Conservation (phyloP, 192 early-diverging fungal genomes). For the Dissophora ornata region DNA sequence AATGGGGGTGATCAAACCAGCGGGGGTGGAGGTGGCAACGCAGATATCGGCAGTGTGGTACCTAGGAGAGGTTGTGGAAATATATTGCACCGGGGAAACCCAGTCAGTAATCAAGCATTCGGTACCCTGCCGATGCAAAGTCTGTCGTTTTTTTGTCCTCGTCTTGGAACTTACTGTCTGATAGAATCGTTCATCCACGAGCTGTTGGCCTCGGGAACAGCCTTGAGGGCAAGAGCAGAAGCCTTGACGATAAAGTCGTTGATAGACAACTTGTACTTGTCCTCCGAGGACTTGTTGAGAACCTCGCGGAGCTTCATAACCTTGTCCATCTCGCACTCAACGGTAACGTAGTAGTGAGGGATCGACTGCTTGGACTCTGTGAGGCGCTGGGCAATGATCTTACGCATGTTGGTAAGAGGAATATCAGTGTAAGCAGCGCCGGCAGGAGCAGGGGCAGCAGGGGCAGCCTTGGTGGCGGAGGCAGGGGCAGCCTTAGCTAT, state of each 20-base stretch:
- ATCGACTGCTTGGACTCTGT: slow-evolving; percentile 79
- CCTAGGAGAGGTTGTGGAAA: slow-evolving; percentile 58
- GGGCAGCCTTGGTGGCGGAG: slow-evolving; percentile 54
- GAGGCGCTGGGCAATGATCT: slow-evolving; percentile 81
- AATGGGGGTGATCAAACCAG: slow-evolving; percentile 97
- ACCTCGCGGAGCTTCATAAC: slow-evolving; percentile 86
- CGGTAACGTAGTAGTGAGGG: slow-evolving; percentile 88
- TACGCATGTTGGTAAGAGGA: slow-evolving; percentile 81
- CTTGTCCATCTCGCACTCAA: slow-evolving; percentile 92
- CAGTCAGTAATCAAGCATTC: no score
- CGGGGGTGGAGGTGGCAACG: slow-evolving; percentile 94
- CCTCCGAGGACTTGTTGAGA: slow-evolving; percentile 85
- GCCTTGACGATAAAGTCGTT: slow-evolving; percentile 99
- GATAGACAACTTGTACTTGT: slow-evolving; percentile 95
- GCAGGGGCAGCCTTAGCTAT: slow-evolving; percentile 56
- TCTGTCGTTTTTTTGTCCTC: no score
- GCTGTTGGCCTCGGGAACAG: slow-evolving; percentile 95
- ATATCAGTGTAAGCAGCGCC: slow-evolving; percentile 76
- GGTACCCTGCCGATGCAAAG: no score
- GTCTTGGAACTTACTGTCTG: slow-evolving; percentile 75
- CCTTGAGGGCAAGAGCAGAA: slow-evolving; percentile 85
- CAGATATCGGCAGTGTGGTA: slow-evolving; percentile 93
- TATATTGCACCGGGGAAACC: no score
- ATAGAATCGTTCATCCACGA: slow-evolving; percentile 87
- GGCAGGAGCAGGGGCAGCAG: slow-evolving; percentile 53